Evolutionary conservation across 2,329 filamentous ascomycete species (phyloP).

Genomic region (Colletotrichum karsti): DNA sequence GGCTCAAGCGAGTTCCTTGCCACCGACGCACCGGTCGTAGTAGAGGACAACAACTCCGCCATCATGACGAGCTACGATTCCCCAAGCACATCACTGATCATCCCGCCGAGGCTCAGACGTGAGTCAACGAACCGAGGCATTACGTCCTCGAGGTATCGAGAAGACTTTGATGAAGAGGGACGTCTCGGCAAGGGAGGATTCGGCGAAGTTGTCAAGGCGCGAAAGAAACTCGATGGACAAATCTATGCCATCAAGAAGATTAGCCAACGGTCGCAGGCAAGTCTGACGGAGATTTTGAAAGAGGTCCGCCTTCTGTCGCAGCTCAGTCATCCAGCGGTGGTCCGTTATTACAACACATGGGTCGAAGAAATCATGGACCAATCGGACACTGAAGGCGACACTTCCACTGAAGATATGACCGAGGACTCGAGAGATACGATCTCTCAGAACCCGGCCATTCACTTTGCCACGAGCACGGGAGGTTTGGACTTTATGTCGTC

Average conservation of each 20-base stretch:
- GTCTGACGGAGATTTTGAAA: slow-evolving; percentile 82
- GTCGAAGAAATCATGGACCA: slow-evolving; percentile 74
- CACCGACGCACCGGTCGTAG: slow-evolving; percentile 68
- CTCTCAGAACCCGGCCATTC: slow-evolving; percentile 55
- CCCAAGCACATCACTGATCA: slow-evolving; percentile 50
- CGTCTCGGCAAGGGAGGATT: slow-evolving; percentile 93
- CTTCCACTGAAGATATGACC: slow-evolving; percentile 54
- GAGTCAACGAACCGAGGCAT: slow-evolving; percentile 67
- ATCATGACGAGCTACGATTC: slow-evolving; percentile 51
- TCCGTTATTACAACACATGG: slow-evolving; percentile 97
- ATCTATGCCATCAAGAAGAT: slow-evolving; percentile 99
- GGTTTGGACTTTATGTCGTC: slow-evolving; percentile 95
- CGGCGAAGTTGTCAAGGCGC: slow-evolving; percentile 93
- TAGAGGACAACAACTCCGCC: slow-evolving; percentile 50
- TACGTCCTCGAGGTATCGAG: slow-evolving; percentile 78
- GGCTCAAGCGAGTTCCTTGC: slow-evolving; percentile 72
- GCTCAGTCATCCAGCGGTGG: slow-evolving; percentile 85
- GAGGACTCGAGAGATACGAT: slow-evolving; percentile 50
- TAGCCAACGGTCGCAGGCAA: slow-evolving; percentile 79
- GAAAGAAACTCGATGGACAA: slow-evolving; percentile 89
- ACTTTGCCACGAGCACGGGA: slow-evolving; percentile 77
- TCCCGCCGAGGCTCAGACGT: slow-evolving; percentile 61
- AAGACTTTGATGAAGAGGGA: slow-evolving; percentile 91
- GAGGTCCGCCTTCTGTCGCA: slow-evolving; percentile 91
- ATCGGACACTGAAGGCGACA: slow-evolving; percentile 65